phyloP scores from a whole-genome alignment of 2,329 filamentous ascomycete species.

The Exserohilum turcica region DNA sequence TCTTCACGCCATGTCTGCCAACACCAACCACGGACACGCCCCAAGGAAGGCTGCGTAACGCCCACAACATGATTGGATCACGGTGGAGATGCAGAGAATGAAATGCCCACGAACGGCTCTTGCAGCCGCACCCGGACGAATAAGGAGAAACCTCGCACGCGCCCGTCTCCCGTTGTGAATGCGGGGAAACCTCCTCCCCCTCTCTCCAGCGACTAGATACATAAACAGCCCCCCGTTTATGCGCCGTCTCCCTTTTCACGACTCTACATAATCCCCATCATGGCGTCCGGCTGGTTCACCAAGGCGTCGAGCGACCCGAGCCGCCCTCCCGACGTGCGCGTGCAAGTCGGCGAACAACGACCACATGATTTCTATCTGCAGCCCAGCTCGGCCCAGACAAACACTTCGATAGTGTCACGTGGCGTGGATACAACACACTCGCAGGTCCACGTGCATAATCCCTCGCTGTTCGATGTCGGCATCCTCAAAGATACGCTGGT shows the following conservation, averaged over 20 bases:
- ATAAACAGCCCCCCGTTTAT: too few species aligned
- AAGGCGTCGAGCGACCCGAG: constrained; percentile 25
- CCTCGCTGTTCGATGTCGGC: constrained; percentile 51
- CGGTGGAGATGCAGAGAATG: neutral
- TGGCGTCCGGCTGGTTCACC: constrained; percentile 40
- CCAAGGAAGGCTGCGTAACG: constrained; percentile 8
- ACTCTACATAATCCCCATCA: too few species aligned
- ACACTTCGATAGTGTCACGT: neutral
- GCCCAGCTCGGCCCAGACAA: constrained; percentile 26
- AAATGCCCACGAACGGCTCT: neutral
- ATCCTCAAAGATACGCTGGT: constrained; percentile 60
- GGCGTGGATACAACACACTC: constrained; percentile 41
- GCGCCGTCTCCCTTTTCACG: too few species aligned
- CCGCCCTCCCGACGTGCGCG: constrained; percentile 36
- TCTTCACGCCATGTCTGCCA: constrained; percentile 5
- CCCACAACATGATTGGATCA: constrained; percentile 8
- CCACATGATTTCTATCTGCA: constrained; percentile 42
- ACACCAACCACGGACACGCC: constrained; percentile 1
- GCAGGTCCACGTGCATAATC: constrained; percentile 37
- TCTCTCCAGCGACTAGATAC: constrained; percentile 9
- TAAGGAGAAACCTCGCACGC: constrained; percentile 5
- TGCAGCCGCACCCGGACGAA: constrained; percentile 9
- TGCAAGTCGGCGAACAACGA: constrained; percentile 39
- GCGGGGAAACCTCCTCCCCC: constrained; percentile 30
- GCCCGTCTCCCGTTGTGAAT: constrained; percentile 20